Evolutionary conservation across 441 rosid genomes (phyloP).

Genomic region (Erysimum pusillum): DNA sequence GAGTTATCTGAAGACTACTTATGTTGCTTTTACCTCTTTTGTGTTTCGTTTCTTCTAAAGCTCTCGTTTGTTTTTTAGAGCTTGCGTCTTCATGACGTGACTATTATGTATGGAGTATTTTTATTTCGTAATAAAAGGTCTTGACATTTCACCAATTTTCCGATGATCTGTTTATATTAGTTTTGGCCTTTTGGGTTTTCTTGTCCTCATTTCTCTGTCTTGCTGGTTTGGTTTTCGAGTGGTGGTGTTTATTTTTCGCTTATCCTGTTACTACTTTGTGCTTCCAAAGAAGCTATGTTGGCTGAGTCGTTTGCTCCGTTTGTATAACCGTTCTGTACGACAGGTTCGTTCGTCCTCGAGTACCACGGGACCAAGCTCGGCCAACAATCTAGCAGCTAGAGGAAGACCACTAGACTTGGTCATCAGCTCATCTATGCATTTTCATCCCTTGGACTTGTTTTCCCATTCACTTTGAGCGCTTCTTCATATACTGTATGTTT

Average conservation of each 20-base stretch:
- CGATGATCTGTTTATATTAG: neutral
- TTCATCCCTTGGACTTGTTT: slow-evolving; percentile 41
- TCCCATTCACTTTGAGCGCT: neutral
- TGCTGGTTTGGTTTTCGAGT: neutral
- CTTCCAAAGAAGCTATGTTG: neutral
- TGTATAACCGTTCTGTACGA: neutral
- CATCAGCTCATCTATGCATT: slow-evolving; percentile 47
- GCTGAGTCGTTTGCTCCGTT: neutral
- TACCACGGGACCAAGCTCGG: slow-evolving; percentile 38
- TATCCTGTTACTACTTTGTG: neutral
- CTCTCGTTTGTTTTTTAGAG: neutral
- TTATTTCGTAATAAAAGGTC: neutral
- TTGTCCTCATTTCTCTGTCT: neutral
- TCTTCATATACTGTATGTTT: no score
- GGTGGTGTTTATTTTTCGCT: slow-evolving; percentile 19
- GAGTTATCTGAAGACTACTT: neutral
- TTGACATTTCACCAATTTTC: neutral
- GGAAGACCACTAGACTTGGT: slow-evolving; percentile 61
- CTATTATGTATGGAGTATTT: slow-evolving; percentile 1
- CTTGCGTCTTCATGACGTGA: neutral
- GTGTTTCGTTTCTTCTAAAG: slow-evolving; percentile 15
- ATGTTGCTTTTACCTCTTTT: neutral
- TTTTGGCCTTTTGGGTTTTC: neutral
- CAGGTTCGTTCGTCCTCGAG: slow-evolving; percentile 21
- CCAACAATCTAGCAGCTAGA: slow-evolving; percentile 48